These are phyloP conservation scores for Aspergillus ostianus DNA, from an alignment of 495 filamentous ascomycete species.

Conservation along the genomic window DNA sequence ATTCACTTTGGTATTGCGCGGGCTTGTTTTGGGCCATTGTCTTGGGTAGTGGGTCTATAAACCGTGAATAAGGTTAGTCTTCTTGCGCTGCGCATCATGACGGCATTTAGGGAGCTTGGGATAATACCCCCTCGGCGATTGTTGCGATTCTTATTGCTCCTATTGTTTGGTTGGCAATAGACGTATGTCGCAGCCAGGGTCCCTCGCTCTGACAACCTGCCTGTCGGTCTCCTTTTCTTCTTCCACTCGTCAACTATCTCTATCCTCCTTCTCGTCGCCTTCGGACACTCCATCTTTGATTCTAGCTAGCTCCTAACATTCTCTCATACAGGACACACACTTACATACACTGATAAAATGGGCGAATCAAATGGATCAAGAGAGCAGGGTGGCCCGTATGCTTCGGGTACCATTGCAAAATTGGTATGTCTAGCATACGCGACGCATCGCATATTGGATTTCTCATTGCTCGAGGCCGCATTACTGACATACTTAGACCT, in stretches of 20 bases:
- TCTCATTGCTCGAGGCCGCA: background rate
- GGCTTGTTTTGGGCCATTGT: background rate
- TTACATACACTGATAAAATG: constrained; percentile 23
- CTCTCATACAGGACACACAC: background rate
- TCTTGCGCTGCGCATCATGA: background rate
- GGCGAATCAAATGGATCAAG: constrained; percentile 36
- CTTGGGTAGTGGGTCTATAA: background rate
- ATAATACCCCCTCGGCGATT: background rate
- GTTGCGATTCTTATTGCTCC: background rate
- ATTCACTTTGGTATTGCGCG: background rate
- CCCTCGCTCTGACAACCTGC: background rate
- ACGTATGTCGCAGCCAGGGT: background rate
- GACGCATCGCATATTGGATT: background rate
- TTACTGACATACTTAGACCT: constrained; percentile 28
- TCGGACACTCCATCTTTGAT: background rate
- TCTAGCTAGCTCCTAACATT: background rate
- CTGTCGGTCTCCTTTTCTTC: background rate
- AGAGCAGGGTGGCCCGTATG: constrained; percentile 30
- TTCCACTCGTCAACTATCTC: too few relatives aligned
- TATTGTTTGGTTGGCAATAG: background rate
- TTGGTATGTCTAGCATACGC: constrained; percentile 33
- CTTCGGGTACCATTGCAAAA: constrained; percentile 45
- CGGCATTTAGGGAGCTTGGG: background rate
- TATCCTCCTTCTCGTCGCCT: background rate
- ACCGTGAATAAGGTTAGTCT: background rate